Percentiles rank a stretch among this genome's conserved stretches.
These are phyloP conservation scores for Plasmodium fragile DNA, from an alignment of 169 alveolate genomes.

Conservation along the genomic window DNA sequence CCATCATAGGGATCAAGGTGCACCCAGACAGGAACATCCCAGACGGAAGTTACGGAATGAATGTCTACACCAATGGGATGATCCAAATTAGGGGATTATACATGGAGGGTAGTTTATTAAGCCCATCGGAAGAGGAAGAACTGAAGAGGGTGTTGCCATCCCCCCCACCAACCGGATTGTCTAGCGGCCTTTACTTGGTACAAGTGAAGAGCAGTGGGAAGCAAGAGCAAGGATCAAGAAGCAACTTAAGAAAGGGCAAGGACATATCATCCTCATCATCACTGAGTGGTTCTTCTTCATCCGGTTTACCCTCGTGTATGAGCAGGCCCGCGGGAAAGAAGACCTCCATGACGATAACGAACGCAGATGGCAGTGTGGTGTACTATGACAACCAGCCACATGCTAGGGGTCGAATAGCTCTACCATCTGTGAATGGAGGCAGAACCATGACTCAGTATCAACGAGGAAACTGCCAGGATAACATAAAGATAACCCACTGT, in stretches of 20 bases:
- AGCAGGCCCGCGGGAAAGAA: background rate
- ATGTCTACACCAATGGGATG: background rate
- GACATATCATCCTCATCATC: background rate
- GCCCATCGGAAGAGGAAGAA: background rate
- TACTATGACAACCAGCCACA: background rate
- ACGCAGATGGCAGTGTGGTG: background rate
- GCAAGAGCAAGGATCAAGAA: background rate
- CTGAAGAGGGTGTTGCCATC: background rate
- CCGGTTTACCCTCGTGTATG: background rate
- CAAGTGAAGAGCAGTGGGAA: background rate
- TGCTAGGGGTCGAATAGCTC: background rate
- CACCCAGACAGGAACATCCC: background rate
- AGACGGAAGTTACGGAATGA: background rate
- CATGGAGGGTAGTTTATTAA: background rate
- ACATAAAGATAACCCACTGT: background rate
- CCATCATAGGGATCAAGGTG: background rate
- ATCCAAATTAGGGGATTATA: background rate
- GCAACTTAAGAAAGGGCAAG: background rate
- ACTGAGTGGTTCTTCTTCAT: background rate
- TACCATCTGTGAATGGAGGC: background rate
- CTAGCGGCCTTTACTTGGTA: background rate
- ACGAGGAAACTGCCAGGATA: background rate
- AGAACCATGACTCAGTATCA: constrained; percentile 6
- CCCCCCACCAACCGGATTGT: background rate
- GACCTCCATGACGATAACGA: background rate